phyloP scores from a whole-genome alignment of 1,284 basidiomycete species.

The Boletus calvinii region DNA sequence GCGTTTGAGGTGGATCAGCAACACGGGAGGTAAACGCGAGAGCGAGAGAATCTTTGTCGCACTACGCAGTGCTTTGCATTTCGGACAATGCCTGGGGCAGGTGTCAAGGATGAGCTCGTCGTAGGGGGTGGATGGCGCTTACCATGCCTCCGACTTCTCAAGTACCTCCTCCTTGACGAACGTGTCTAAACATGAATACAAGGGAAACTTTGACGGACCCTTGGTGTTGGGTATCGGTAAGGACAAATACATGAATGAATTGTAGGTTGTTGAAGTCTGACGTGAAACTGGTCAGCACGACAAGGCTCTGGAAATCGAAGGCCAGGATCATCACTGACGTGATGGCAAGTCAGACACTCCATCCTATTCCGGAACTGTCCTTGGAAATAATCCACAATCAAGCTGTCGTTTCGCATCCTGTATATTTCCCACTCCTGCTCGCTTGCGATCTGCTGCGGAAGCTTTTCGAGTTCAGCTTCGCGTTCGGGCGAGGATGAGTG shows the following conservation, averaged over 20 bases:
- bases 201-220: conserved; percentile 61
- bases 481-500: conserved; percentile 77
- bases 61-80: conserved; percentile 74
- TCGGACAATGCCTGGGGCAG: conserved; percentile 79
- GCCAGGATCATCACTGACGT: conserved; percentile 55
- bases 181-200: conserved; percentile 84
- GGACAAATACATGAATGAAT: conserved; percentile 95
- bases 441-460: conserved; percentile 88
- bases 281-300: conserved; percentile 9
- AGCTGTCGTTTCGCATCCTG: conserved; percentile 86
- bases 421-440: conserved; percentile 94
- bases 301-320: conserved; percentile 1
- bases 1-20: conserved; percentile 95
- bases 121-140: conserved; percentile 27
- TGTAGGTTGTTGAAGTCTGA: conserved; percentile 96
- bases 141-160: conserved; percentile 96
- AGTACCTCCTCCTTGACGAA: conserved; percentile 92
- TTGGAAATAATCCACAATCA: conserved; percentile 97
- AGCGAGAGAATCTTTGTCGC: conserved; percentile 81
- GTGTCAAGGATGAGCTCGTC: background rate
- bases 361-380: conserved; percentile 93
- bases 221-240: conserved; percentile 80
- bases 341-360: conserved; percentile 88
- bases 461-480: conserved; percentile 83
- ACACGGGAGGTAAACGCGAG: conserved; percentile 87